Evolutionary conservation across 805 yeast species (phyloP), one percentile per base, ranked within the genome.

Genomic region (Wickerhamomyces silvicola): DNA sequence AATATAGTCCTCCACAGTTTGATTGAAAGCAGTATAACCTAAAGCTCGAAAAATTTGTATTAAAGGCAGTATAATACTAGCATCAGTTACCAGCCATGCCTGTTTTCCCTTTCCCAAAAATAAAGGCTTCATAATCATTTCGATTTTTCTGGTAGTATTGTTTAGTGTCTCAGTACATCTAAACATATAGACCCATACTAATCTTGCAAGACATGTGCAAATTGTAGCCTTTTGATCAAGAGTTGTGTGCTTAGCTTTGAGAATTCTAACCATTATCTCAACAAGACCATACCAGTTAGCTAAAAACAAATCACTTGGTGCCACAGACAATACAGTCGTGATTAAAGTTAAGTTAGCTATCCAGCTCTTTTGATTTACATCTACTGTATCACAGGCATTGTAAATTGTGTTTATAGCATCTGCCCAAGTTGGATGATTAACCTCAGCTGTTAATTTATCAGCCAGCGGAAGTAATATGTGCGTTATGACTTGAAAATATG

Each of bases 391-490:
- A 24, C 66, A 68, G 11, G 70, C 72, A 11, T 64, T 56, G 52
- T 72, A 78, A 10, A 90, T 74, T 13, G 66, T 60, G 15, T 71
- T 70, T 33, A 86, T 72, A 0, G 96, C 92, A 24, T 77, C 83
- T 0, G 80, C 78, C 99, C 98, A 92, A 1, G 81, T 76, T 4
- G 98, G 98, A 54, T 90, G 95, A 49, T 92, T 90, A 1, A 86
- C 88, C 52, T 92, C 99, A 0, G 96, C 97, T 0, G 96, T 85
- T 20, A 88, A 66, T 2, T 77, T 67, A 7, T 85, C 90, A 0
- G 97, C 94, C 16, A 92, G 56, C 0, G 97, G 94, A 24, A 86
- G 60, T 3, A 92, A 59, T 17, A 92, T 68, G 32, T 75, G 78
- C 35, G 81, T 70, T 24, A 88, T 64, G 1, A 86, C 95, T 42